Conservation (phyloP, 2,329 filamentous ascomycete species). For the Talaromyces sp. region DNA sequence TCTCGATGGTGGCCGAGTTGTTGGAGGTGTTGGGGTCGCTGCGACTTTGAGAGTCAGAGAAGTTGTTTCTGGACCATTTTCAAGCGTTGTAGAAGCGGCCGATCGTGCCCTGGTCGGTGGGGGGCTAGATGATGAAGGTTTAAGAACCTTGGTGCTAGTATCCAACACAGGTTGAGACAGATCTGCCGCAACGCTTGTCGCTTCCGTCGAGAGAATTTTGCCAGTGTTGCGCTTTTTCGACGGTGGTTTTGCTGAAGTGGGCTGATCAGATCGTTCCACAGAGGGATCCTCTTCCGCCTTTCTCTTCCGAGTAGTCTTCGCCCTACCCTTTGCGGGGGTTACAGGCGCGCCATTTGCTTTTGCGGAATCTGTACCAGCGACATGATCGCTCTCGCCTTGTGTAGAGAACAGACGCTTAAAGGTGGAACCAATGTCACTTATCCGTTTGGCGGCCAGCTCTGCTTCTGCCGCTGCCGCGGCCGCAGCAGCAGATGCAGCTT, state of each 20-base stretch:
- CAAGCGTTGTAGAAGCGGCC: constrained; percentile 1
- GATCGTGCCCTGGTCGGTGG: constrained; percentile 15
- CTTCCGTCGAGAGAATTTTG: constrained; percentile 17
- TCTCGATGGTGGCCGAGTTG: constrained; percentile 31
- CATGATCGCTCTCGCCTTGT: constrained; percentile 24
- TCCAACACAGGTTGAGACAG: background rate
- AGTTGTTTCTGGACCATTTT: constrained; percentile 14
- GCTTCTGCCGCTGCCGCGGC: constrained; percentile 34
- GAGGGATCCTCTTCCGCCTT: constrained; percentile 49
- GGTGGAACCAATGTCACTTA: constrained; percentile 36
- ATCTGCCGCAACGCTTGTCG: constrained; percentile 14
- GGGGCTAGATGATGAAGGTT: constrained; percentile 11
- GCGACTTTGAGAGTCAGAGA: constrained; percentile 19
- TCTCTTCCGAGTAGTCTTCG: constrained; percentile 46
- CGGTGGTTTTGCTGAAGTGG: constrained; percentile 10
- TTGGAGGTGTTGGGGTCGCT: constrained; percentile 31
- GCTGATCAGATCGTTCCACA: constrained; percentile 14
- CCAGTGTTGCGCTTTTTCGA: constrained; percentile 39
- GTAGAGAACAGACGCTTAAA: constrained; percentile 36
- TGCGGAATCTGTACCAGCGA: constrained; percentile 20
- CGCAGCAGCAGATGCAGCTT: constrained; percentile 28
- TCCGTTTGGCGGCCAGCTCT: constrained; percentile 36
- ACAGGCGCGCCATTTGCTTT: constrained; percentile 4
- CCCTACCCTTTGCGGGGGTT: constrained; percentile 22
- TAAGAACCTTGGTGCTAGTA: background rate